Evolutionary conservation across 148 eudicot genomes (phyloP).

Genomic region (Polygonum aviculare): DNA sequence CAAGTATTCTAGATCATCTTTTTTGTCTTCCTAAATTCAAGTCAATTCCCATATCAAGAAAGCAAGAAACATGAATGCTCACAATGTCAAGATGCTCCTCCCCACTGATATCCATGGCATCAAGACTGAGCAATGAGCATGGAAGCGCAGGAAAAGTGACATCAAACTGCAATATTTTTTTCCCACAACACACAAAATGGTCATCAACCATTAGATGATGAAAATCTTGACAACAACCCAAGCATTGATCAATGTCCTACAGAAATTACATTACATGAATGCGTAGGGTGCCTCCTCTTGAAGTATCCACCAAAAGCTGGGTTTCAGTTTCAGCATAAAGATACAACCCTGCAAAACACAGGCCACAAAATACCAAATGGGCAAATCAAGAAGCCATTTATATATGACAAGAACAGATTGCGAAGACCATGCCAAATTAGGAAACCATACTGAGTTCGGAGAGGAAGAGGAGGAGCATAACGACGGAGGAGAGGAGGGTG

Average conservation of each 20-base stretch:
- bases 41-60: neutral
- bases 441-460: conserved; percentile 64
- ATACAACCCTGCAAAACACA: conserved; percentile 49
- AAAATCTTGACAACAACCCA: neutral
- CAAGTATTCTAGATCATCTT: neutral
- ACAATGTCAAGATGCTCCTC: conserved; percentile 91
- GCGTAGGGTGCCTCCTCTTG: conserved; percentile 74
- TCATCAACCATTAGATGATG: neutral
- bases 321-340: conserved; percentile 59
- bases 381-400: neutral
- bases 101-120: conserved; percentile 96
- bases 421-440: neutral
- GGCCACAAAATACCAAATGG: neutral
- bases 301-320: conserved; percentile 77
- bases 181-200: conserved; percentile 12
- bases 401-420: neutral
- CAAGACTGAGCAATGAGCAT: conserved; percentile 75
- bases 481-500: conserved; percentile 55
- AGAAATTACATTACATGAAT: conserved; percentile 48
- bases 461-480: conserved; percentile 67
- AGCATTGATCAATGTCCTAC: neutral
- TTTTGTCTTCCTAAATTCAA: neutral
- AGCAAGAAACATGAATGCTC: conserved; percentile 16
- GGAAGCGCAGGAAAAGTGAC: conserved; percentile 80
- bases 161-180: conserved; percentile 68